These are phyloP conservation scores for Aegilops umbellulata DNA, from an alignment of 176 grass and related monocot species.

Conservation along the genomic window DNA sequence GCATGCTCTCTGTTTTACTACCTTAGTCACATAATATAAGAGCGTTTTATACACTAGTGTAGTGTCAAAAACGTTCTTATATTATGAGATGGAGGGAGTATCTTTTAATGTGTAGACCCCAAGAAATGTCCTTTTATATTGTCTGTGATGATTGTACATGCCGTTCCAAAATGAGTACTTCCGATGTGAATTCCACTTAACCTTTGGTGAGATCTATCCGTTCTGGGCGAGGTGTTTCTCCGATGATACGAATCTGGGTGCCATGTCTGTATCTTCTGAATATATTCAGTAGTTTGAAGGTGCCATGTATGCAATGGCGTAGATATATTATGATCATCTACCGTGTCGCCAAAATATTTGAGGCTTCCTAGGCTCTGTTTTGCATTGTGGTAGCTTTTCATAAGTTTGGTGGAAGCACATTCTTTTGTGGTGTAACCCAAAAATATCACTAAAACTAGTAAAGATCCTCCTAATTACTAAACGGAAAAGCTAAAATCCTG, in stretches of 20 bases:
- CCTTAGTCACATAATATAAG: too few species aligned
- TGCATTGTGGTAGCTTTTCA: not conserved
- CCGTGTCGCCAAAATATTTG: not conserved
- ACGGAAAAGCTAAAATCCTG: too few species aligned
- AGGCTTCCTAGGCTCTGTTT: not conserved
- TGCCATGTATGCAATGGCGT: not conserved
- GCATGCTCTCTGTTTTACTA: not conserved
- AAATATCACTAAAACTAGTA: too few species aligned
- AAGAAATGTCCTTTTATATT: not conserved
- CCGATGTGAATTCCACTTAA: not conserved
- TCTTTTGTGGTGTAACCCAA: too few species aligned
- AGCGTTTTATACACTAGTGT: too few species aligned
- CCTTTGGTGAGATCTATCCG: not conserved
- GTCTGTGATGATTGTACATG: not conserved
- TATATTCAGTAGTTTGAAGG: not conserved
- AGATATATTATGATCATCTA: not conserved
- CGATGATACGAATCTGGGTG: not conserved
- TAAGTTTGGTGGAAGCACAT: too few species aligned
- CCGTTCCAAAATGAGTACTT: not conserved
- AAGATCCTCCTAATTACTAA: too few species aligned
- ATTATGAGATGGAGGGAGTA: too few species aligned
- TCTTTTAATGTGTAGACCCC: not conserved
- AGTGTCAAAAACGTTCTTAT: too few species aligned
- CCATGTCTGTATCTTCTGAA: not conserved
- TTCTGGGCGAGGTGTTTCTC: not conserved